phyloP scores from a whole-genome alignment of 2,329 filamentous ascomycete species.

The Neospermospora avenae region DNA sequence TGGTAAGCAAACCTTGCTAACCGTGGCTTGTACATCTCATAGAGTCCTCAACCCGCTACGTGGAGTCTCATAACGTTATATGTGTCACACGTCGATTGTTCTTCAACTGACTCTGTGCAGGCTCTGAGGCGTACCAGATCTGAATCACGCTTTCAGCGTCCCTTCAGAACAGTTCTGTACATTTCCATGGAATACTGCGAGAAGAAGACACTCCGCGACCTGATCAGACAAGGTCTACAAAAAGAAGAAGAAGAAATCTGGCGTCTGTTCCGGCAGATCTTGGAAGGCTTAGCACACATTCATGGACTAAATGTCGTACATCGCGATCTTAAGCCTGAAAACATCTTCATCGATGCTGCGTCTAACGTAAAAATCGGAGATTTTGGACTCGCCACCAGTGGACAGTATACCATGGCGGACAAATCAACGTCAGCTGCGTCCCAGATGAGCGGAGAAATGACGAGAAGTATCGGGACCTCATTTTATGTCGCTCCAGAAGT shows the following conservation, averaged over 20 bases:
- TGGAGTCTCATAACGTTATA: too few relatives aligned
- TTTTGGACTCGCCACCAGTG: conserved; percentile 90
- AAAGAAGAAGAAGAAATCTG: conserved; percentile 77
- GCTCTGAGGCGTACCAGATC: conserved; percentile 31
- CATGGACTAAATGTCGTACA: conserved; percentile 91
- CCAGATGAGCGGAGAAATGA: conserved; percentile 55
- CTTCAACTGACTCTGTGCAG: conserved; percentile 10
- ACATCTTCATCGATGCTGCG: conserved; percentile 89
- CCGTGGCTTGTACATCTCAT: neutral
- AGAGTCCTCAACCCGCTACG: too few relatives aligned
- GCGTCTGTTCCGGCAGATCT: conserved; percentile 85
- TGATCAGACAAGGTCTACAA: conserved; percentile 73
- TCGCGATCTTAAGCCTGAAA: conserved; percentile 93
- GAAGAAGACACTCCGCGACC: conserved; percentile 77
- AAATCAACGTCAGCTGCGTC: conserved; percentile 37
- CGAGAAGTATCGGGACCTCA: conserved; percentile 70
- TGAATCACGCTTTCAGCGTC: conserved; percentile 42
- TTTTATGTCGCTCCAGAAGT: conserved; percentile 94
- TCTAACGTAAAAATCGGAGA: conserved; percentile 96
- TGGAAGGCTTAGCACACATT: conserved; percentile 87
- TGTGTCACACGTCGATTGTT: neutral
- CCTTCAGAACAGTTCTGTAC: conserved; percentile 74
- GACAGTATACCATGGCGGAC: conserved; percentile 64
- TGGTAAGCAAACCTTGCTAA: conserved; percentile 15
- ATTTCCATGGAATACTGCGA: conserved; percentile 99